Base-by-base conservation (phyloP, 352 stramenopile genomes). In the Pythium aquatile region DNA sequence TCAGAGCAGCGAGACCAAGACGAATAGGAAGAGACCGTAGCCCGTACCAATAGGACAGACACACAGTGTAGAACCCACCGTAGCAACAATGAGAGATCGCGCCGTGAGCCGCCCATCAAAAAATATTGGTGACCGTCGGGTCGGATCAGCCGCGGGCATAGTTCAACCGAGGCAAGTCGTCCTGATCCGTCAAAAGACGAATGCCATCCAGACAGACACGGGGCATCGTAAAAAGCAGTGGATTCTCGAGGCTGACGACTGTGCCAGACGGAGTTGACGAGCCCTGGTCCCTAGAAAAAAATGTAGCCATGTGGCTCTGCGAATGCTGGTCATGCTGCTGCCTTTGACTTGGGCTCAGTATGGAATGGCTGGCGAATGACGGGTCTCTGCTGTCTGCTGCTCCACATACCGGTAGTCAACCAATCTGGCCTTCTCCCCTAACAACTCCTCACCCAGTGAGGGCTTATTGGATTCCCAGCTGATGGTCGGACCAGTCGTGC, bases 151-250 rank as follows among this genome's bases (percentile, higher is more conserved):
- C 52, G 20, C 20, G 20, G 20, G 20, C 20, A 24, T 24, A 24
- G 20, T 24, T 24, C 7, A 63, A 54, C 24, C 10, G 40, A 10
- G 16, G 29, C 29, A 29, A 44, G 29, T 26, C 3, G 16, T 7
- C 24, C 48, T 53, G 58, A 65, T 65, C 58, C 14, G n/a, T 58
- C 47, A 48, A 65, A 65, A 44, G 32, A 35, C n/a, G n/a, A 13
- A 2, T 37, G 42, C 42, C 17, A 9, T 35, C 32, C 32, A 9
- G 32, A 35, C 5, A 35, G 32, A 35, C 32, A 35, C 5, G 32
- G 32, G 32, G 32, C 5, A 9, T 35, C 32, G 5, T 35, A 5
- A 35, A 35, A 5, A 35, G 32, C 32, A 35, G 32, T 9, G 32
- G 32, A 35, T 35, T 35, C 32, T 5, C 32, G 32, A 26, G 42